phyloP scores from a whole-genome alignment of 257 asterid genomes.

The Solanum clarkiae region DNA sequence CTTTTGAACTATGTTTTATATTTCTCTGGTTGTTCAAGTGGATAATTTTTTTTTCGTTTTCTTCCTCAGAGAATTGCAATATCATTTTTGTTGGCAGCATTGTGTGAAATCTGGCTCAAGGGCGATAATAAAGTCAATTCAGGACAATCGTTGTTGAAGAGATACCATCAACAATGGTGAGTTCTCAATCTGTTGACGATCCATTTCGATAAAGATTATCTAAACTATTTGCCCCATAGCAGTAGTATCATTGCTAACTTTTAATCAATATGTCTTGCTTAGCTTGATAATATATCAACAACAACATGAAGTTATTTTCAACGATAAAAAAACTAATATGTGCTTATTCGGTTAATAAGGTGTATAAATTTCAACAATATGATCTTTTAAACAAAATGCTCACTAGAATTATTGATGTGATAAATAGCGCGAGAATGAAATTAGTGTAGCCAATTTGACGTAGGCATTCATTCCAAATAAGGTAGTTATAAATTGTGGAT shows the following conservation, averaged over 20 bases:
- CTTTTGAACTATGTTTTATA: neutral
- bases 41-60: neutral
- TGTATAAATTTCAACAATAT: neutral
- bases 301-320: neutral
- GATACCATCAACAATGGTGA: constrained; percentile 54
- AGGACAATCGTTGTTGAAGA: constrained; percentile 41
- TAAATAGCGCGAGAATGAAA: no score
- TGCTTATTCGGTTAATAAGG: neutral
- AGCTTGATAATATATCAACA: neutral
- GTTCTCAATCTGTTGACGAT: neutral
- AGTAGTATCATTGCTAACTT: neutral
- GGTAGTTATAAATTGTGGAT: neutral
- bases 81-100: constrained; percentile 42
- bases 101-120: constrained; percentile 69
- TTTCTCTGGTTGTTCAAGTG: neutral
- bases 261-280: neutral
- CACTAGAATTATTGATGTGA: neutral
- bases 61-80: constrained; percentile 47
- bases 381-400: neutral
- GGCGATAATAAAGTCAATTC: constrained; percentile 40
- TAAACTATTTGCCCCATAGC: neutral
- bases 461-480: neutral
- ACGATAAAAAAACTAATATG: neutral
- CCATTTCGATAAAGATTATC: neutral
- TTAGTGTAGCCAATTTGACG: neutral